Base-by-base conservation (phyloP, 495 filamentous ascomycete genomes). In the Pseudevernia furfuracea region DNA sequence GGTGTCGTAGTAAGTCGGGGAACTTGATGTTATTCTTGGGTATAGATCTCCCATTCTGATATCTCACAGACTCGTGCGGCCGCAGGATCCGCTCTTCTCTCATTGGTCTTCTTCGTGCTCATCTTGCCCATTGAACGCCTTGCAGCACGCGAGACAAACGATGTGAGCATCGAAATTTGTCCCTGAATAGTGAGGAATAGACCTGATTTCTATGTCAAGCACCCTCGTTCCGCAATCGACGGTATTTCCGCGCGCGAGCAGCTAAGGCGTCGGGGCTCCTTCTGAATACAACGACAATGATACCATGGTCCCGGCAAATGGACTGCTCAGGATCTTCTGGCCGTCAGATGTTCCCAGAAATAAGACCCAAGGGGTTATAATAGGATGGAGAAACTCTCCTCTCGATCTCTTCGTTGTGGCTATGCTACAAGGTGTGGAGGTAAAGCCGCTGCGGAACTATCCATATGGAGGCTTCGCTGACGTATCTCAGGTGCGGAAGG, bases 241-340 rank as follows among this genome's bases (percentile, higher is more conserved):
- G 91, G 91, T 39, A 92, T 97, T 69, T 97, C 95, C 56, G 94
- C 94, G 66, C 83, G 95, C 69, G 95, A 97, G 80, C 93, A 99
- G 78, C 77, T 99, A 63, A 87, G 91, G 74, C 87, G 94, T 62
- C 85, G 94, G 71, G 94, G 94, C 66, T 97, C 94, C 65, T 97
- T 97, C 80, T 98, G 84, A 80, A 49, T 68, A 65, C 67, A 71
- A 77, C 79, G 80, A 87, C 84, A 87, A 92, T 91, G 88, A 85
- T 87, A 91, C 83, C 79, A 96, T 89, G 84, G 79, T 85, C 74
- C 81, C 79, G 77, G 77, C 79, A 66, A 89, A 96, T 91, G 90
- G 89, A 69, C 79, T 97, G 80, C 88, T 97, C 85, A 89, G 94
- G 75, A 85, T 99, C 79, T 97, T 99, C 77, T 99, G 94, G 94